These are phyloP conservation scores for Cladophialophora yegresii DNA, from an alignment of 2,329 filamentous ascomycete species.

Conservation along the genomic window DNA sequence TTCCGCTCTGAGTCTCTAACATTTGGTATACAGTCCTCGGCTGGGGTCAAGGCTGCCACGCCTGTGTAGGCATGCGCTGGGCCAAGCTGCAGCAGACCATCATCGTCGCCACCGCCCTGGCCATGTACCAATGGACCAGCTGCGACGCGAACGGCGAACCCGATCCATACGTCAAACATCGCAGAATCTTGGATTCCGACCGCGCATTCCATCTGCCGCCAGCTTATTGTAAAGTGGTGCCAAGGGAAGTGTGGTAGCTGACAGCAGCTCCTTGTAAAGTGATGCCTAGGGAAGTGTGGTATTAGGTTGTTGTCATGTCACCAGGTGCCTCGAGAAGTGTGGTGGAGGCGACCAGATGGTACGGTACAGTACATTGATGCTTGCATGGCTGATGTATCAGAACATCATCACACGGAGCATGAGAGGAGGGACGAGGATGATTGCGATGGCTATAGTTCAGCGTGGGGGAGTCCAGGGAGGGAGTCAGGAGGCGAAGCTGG, in stretches of 20 bases:
- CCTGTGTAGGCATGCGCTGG: background rate
- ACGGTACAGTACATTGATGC: too few relatives aligned
- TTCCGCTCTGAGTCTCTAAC: background rate
- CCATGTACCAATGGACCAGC: background rate
- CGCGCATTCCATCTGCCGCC: background rate
- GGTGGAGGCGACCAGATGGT: too few relatives aligned
- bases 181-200: background rate
- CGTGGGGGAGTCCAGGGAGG: too few relatives aligned
- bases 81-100: conserved; percentile 1
- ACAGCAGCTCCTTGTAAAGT: background rate
- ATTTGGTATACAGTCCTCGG: too few relatives aligned
- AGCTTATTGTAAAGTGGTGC: background rate
- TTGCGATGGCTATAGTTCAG: too few relatives aligned
- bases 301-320: too few relatives aligned
- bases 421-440: too few relatives aligned
- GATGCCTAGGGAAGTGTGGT: too few relatives aligned
- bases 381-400: too few relatives aligned
- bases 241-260: background rate
- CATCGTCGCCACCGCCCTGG: background rate
- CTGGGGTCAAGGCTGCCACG: background rate
- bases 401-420: too few relatives aligned
- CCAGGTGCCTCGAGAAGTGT: too few relatives aligned
- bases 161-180: background rate
- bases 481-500: too few relatives aligned
- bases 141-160: background rate